Conservation (phyloP, 495 filamentous ascomycete genomes). For the Ascobolus immersus region DNA sequence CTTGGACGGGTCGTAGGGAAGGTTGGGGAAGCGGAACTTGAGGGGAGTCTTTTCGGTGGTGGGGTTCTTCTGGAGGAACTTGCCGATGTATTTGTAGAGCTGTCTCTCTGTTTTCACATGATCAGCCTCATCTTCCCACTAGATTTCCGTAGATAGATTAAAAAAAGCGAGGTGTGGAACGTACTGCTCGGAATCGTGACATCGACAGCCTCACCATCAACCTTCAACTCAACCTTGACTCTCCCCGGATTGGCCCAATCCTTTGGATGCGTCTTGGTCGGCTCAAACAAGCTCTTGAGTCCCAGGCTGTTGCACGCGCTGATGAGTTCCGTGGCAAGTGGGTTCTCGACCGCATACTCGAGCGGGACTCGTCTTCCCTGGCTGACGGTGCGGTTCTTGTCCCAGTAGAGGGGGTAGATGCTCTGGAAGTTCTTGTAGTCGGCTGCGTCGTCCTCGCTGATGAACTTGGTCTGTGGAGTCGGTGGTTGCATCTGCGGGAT, state of each 20-base stretch:
- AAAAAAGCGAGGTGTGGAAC: too few relatives aligned
- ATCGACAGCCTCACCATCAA: conserved; percentile 22
- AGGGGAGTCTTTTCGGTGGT: conserved; percentile 41
- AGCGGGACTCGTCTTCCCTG: conserved; percentile 53
- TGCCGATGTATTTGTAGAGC: conserved; percentile 49
- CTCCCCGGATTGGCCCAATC: conserved; percentile 94
- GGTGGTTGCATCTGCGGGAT: neutral
- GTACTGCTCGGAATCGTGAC: conserved; percentile 49
- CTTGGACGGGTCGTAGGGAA: conserved; percentile 36
- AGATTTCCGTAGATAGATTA: too few relatives aligned
- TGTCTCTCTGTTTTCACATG: conserved; percentile 38
- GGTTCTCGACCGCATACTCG: conserved; percentile 52
- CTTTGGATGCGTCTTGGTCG: conserved; percentile 74
- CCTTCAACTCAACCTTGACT: conserved; percentile 52
- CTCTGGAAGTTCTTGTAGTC: conserved; percentile 58
- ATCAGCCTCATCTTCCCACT: too few relatives aligned
- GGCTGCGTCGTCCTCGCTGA: conserved; percentile 22
- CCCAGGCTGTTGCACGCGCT: conserved; percentile 52
- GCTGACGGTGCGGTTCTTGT: conserved; percentile 42
- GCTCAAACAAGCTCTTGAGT: conserved; percentile 59
- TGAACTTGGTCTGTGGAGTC: conserved; percentile 16
- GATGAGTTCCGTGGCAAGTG: conserved; percentile 69
- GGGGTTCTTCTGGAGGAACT: conserved; percentile 50
- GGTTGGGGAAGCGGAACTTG: conserved; percentile 36
- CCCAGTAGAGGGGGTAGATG: conserved; percentile 89